Evolutionary conservation across 2,329 filamentous ascomycete genomes (phyloP).

Genomic region (Exophiala alcalophila): DNA sequence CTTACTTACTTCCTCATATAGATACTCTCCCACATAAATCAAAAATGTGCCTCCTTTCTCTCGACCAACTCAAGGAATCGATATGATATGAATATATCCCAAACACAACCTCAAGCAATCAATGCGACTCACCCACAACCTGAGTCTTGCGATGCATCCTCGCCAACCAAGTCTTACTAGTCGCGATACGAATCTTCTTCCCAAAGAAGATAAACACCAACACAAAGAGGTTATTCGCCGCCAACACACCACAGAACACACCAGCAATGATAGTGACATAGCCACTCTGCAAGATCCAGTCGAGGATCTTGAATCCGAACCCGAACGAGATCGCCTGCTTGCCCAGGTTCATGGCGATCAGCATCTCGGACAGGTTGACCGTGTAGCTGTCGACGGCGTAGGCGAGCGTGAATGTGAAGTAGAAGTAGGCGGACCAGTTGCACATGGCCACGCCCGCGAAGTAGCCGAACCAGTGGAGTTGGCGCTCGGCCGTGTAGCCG

Average conservation of each 20-base stretch:
- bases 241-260: slow-evolving; percentile 49
- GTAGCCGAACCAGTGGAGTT: slow-evolving; percentile 42
- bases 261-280: slow-evolving; percentile 53
- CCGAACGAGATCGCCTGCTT: slow-evolving; percentile 57
- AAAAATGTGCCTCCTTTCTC: too few species aligned
- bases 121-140: slow-evolving; percentile 36
- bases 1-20: too few species aligned
- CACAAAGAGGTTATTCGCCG: slow-evolving; percentile 50
- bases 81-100: background rate
- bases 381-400: slow-evolving; percentile 61
- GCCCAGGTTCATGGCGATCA: slow-evolving; percentile 59
- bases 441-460: slow-evolving; percentile 51
- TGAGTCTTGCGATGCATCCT: slow-evolving; percentile 43
- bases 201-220: slow-evolving; percentile 52
- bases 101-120: too few species aligned
- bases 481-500: slow-evolving; percentile 34
- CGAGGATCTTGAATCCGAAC: slow-evolving; percentile 50
- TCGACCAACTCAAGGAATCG: background rate
- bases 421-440: slow-evolving; percentile 54
- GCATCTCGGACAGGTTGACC: slow-evolving; percentile 60
- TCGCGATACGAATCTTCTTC: slow-evolving; percentile 49
- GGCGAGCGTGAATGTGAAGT: slow-evolving; percentile 57
- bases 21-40: too few species aligned
- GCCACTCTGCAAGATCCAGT: slow-evolving; percentile 51
- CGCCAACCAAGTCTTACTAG: slow-evolving; percentile 49